Percentiles rank a stretch among this genome's conserved stretches.
These are phyloP conservation scores for Medicago lupulina DNA, from an alignment of 306 rosid species.

Conservation along the genomic window DNA sequence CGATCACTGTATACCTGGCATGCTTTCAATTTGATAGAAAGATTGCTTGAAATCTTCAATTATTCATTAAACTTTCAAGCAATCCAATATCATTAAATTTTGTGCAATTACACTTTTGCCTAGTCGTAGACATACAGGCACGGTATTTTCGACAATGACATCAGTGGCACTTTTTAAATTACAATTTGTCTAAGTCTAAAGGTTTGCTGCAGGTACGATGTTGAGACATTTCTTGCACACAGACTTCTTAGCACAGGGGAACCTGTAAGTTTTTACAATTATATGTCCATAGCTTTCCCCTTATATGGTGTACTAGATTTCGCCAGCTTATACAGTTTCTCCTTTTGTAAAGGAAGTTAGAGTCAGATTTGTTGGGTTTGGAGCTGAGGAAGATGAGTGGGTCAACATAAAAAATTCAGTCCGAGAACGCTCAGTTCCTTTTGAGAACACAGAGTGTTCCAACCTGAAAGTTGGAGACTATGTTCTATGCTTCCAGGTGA, in stretches of 20 bases:
- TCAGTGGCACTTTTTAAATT: too few relatives aligned
- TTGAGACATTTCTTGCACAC: slow-evolving; percentile 74
- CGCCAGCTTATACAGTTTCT: slow-evolving; percentile 50
- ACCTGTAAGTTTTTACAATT: slow-evolving; percentile 69
- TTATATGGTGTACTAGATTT: slow-evolving; percentile 5
- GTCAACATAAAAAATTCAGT: slow-evolving; percentile 66
- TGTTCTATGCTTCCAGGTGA: slow-evolving; percentile 94
- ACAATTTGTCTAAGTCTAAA: not conserved
- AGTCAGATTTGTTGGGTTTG: slow-evolving; percentile 91
- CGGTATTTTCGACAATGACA: not conserved
- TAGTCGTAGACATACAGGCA: not conserved
- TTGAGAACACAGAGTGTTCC: slow-evolving; percentile 74
- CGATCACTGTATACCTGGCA: not conserved
- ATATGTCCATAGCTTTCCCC: slow-evolving; percentile 19
- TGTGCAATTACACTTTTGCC: slow-evolving; percentile 23
- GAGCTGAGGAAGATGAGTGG: slow-evolving; percentile 97
- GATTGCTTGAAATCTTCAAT: slow-evolving; percentile 17
- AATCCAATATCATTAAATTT: not conserved
- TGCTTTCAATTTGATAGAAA: slow-evolving; percentile 2
- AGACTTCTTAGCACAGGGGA: slow-evolving; percentile 73
- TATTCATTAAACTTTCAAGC: not conserved
- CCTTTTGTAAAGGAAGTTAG: slow-evolving; percentile 88
- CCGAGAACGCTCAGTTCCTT: slow-evolving; percentile 85
- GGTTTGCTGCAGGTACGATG: slow-evolving; percentile 81
- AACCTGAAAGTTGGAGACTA: slow-evolving; percentile 72